These are phyloP conservation scores for Hyphopichia khmerensis DNA, from an alignment of 1,139 yeast genomes.

Conservation along the genomic window DNA sequence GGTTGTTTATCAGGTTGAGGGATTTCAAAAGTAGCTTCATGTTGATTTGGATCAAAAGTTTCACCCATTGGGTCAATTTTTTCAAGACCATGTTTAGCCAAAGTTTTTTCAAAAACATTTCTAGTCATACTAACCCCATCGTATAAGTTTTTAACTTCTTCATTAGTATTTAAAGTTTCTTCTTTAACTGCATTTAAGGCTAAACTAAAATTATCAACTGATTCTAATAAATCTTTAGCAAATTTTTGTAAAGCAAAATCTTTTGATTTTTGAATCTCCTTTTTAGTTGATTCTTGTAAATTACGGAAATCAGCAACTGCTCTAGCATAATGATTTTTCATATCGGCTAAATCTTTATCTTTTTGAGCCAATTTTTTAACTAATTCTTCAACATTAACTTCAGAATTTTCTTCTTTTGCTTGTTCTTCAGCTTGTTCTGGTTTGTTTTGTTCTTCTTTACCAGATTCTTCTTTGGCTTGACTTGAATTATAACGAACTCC, in stretches of 20 bases:
- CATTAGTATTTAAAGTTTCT: conserved; percentile 57
- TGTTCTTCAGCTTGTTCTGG: conserved; percentile 13
- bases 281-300: conserved; percentile 85
- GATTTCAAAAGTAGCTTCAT: conserved; percentile 90
- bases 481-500: conserved; percentile 7
- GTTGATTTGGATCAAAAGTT: conserved; percentile 84
- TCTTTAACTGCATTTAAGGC: conserved; percentile 77
- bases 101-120: conserved; percentile 81
- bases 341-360: conserved; percentile 77
- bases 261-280: conserved; percentile 82
- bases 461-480: conserved; percentile 11
- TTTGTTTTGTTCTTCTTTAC: conserved; percentile 5
- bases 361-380: conserved; percentile 59
- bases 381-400: conserved; percentile 34
- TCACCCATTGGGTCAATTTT: conserved; percentile 85
- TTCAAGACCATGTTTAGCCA: conserved; percentile 73
- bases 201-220: conserved; percentile 87
- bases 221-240: conserved; percentile 86
- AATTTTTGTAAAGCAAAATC: conserved; percentile 93
- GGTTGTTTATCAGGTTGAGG: conserved; percentile 89
- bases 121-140: conserved; percentile 94
- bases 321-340: conserved; percentile 81
- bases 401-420: conserved; percentile 13
- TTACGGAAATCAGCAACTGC: conserved; percentile 92
- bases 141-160: conserved; percentile 71